phyloP scores from a whole-genome alignment of 148 eudicot genomes.

The Salicornia ramosissima region DNA sequence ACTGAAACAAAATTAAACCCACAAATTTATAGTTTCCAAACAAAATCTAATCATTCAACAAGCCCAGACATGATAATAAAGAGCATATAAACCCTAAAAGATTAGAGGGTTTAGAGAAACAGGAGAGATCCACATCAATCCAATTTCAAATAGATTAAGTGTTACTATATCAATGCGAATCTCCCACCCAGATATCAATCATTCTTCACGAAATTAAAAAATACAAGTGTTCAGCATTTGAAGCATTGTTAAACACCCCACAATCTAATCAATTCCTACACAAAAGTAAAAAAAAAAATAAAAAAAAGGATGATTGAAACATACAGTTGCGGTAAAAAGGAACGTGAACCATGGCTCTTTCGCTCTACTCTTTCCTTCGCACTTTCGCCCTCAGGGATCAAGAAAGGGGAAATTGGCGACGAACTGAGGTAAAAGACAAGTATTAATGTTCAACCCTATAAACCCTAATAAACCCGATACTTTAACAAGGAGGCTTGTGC shows the following conservation, averaged over 20 bases:
- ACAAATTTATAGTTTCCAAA: no score
- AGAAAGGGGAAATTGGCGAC: background rate
- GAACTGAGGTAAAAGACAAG: background rate
- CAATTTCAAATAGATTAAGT: background rate
- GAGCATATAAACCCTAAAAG: no score
- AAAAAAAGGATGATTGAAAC: background rate
- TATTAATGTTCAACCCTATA: slow-evolving; percentile 20
- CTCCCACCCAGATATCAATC: background rate
- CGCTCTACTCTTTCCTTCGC: slow-evolving; percentile 1
- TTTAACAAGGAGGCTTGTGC: no score
- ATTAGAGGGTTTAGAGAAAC: no score
- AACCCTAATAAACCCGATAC: no score
- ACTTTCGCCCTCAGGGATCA: background rate
- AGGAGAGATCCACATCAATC: background rate
- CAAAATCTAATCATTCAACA: no score
- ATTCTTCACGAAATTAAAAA: background rate
- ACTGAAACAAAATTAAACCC: no score
- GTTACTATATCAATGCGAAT: background rate
- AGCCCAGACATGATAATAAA: no score
- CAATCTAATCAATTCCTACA: no score
- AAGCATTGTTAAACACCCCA: background rate
- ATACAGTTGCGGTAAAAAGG: slow-evolving; percentile 44
- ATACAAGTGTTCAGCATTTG: background rate
- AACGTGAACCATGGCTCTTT: slow-evolving; percentile 49
- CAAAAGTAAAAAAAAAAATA: no score